phyloP scores from a whole-genome alignment of 2,329 filamentous ascomycete species.

The Epichloe glyceriae region DNA sequence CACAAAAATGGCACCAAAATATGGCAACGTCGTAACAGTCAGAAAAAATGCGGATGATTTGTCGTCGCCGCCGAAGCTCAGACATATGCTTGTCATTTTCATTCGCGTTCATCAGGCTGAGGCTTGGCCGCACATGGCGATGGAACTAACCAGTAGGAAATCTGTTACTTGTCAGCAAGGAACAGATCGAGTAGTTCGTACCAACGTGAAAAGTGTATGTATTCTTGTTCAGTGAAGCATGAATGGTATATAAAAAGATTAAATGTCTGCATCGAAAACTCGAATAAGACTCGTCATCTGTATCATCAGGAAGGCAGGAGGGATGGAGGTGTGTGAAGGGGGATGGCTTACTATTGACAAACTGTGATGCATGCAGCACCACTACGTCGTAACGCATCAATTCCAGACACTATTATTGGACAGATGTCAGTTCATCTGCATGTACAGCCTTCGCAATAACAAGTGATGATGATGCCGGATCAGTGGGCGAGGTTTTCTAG shows the following conservation, averaged over 20 bases:
- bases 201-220: neutral
- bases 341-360: neutral
- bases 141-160: slow-evolving; percentile 12
- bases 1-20: slow-evolving; percentile 4
- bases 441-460: neutral
- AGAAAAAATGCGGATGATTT: slow-evolving; percentile 20
- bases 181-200: neutral
- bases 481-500: slow-evolving; percentile 99
- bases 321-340: neutral
- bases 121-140: slow-evolving; percentile 6
- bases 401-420: neutral
- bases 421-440: neutral
- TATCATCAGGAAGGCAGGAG: slow-evolving; percentile 6
- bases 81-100: slow-evolving; percentile 97
- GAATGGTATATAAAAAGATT: slow-evolving; percentile 58
- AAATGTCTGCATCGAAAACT: slow-evolving; percentile 58
- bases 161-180: slow-evolving; percentile 11
- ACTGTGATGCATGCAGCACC: neutral
- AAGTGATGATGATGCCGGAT: slow-evolving; percentile 26
- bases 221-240: slow-evolving; percentile 41
- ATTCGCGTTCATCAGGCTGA: slow-evolving; percentile 68
- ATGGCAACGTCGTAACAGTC: slow-evolving; percentile 7
- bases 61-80: slow-evolving; percentile 48
- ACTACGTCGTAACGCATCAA: neutral
- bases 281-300: slow-evolving; percentile 69